Evolutionary conservation across 805 yeast species (phyloP), one percentile per base, ranked within the genome.

Genomic region (Lipomyces starkeyi): DNA sequence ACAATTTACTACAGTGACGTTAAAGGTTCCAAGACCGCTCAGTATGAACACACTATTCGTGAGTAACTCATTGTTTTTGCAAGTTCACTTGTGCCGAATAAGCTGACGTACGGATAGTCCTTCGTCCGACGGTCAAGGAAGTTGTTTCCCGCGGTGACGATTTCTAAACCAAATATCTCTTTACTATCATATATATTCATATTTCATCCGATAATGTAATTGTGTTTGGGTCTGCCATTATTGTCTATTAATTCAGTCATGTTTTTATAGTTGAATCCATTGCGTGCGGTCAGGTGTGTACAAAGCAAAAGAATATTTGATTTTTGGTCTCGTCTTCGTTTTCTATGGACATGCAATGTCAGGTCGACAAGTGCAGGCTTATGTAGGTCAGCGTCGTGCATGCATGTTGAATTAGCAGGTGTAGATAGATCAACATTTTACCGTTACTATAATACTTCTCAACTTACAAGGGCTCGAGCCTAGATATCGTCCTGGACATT

Each of bases 71-170:
- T 9, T 32, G n/a, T 27, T 56, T 6, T 20, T 57, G 35, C 13
- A 25, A 32, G 32, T 0, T 20, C 35, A 14, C 4, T 17, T 32
- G 20, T 20, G 17, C 17, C 34, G 3, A 5, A 9, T 32, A 14
- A 37, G 40, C n/a, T 34, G n/a, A 57, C 17, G 25, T 32, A 9
- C 29, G 6, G 25, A 14, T 94, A 59, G 83, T 95, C 73, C 82
- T 95, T 75, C 95, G 93, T 76, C 96, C 98, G 35, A 91, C 91
- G 67, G 87, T 86, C 79, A 95, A 94, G 82, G 99, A 95, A 80
- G 94, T 95, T 58, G 93, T 95, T 25, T 91, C 97, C 14, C 86
- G 94, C 73, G 99, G 99, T 61, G 97, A 92, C 58, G 99, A 95
- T 79, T 95, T 88, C 77, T 94, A 80, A 75, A 58, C 49, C 8